Evolutionary conservation across 1,284 basidiomycete species (phyloP), one percentile per base, ranked within the genome.

Genomic region (Apiotrichum gracile): DNA sequence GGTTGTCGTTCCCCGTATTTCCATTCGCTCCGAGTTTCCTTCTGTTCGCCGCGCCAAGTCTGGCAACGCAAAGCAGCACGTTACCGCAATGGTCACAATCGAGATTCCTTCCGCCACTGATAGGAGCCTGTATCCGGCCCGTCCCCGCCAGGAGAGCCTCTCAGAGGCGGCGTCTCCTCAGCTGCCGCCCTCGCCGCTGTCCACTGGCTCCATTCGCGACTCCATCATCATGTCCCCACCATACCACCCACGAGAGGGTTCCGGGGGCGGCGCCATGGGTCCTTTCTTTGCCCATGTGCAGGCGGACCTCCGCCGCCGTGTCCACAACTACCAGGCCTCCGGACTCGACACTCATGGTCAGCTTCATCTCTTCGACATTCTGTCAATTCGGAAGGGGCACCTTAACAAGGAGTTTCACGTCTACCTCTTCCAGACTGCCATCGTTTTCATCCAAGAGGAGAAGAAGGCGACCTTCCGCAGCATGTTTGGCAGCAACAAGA

Each of bases 381-480:
- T 97, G 27, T 84, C 84, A 41, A 91, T 97, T 39, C 82, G 91
- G 44, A 85, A 93, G 52, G 91, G 92, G 63, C 77, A 84, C 12
- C 83, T 91, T 51, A 85, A 91, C 25, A 83, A 90, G 52, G 89
- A 94, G 70, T 93, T 94, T 72, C 89, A 86, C 69, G 89, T 97
- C 54, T 97, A 97, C 75, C 82, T 98, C 38, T 97, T 97, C 82
- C 85, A 87, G 66, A 90, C 97, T 69, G 94, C 94, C 12, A 86
- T 98, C 56, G 91, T 97, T 57, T 98, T 93, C 72, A 89, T 97
- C 16, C 83, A 88, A 22, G 94, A 97, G 70, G 93, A 97, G 76
- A 86, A 77, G 91, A 89, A 67, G 12, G 61, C 86, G 22, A 66
- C 73, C 0, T 80, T 64, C 9, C 58, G 66, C 12, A 54, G 54